Evolutionary conservation across 495 filamentous ascomycete species (phyloP).

Genomic region (Podospora fimiseda): DNA sequence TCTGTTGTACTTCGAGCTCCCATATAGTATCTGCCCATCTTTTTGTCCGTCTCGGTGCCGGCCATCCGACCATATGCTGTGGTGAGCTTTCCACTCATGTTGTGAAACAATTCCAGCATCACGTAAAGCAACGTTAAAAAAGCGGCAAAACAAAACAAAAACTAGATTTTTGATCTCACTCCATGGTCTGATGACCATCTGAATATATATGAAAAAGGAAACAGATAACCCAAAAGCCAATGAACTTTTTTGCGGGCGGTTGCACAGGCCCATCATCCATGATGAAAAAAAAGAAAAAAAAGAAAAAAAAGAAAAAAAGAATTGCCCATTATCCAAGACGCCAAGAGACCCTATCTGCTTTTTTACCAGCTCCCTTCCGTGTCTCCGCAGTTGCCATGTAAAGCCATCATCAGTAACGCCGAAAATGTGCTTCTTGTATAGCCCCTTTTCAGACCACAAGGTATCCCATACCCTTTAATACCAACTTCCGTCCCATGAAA

Average conservation of each 20-base stretch:
- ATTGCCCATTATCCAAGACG: slow-evolving; percentile 5
- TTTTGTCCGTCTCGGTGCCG: neutral
- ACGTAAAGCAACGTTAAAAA: no score
- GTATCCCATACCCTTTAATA: neutral
- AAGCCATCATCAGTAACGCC: slow-evolving; percentile 7
- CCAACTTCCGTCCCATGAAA: neutral
- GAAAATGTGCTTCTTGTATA: slow-evolving; percentile 1
- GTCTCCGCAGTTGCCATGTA: neutral
- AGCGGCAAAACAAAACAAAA: no score
- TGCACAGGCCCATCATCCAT: no score
- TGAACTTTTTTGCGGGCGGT: no score
- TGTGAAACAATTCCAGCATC: no score
- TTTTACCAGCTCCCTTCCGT: neutral
- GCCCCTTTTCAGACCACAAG: neutral
- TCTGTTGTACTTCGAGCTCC: neutral
- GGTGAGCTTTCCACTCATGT: no score
- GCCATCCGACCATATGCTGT: neutral
- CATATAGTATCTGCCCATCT: neutral
- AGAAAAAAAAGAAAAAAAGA: neutral
- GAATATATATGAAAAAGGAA: no score
- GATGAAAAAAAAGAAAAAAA: no score
- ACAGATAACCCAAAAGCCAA: no score
- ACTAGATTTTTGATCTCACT: no score
- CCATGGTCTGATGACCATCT: no score
- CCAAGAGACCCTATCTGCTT: slow-evolving; percentile 11